Evolutionary conservation across 495 filamentous ascomycete species (phyloP), one percentile per base, ranked within the genome.

Genomic region (Trichoderma gamsii): DNA sequence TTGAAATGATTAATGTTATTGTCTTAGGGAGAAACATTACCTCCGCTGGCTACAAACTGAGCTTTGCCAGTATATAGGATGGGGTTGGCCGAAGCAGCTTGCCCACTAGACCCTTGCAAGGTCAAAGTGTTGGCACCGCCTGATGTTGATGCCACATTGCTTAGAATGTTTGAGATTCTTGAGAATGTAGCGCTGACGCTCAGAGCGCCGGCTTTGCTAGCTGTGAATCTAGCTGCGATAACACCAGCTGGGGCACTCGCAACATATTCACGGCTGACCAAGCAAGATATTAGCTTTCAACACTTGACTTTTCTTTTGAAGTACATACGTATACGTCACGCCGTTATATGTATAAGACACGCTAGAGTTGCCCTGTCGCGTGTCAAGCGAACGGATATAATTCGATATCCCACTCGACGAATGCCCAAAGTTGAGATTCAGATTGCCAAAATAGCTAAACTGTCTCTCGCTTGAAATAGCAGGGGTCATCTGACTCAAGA

Each of bases 351-450:
- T 76, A 71, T 83, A 83, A 2, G 73, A 70, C 16, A 82, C 77
- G 38, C 74, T 77, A 1, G 73, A 69, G 6, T 74, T 75, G 29
- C 80, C 77, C 63, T 76, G 72, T 0, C 66, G 69, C 9, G 81
- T 71, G 67, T 84, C 79, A 64, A 86, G 67, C n/a, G 73, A 80
- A 8, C 84, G 76, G 64, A 74, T 71, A 70, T 86, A 85, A 3
- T 69, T 68, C 2, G 71, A 74, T 18, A 82, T 70, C 9, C 74
- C 68, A 6, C 73, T 66, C 0, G 66, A 51, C 0, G 66, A 51
- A 8, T 69, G 51, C 66, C 83, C 79, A 71, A 85, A 81, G 63
- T 84, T 78, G 35, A 86, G 41, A 32, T 74, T 78, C 11, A 84
- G 59, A 41, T 79, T 77, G 3, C 77, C 82, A 2, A 83, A 76